phyloP scores from a whole-genome alignment of 2,329 filamentous ascomycete species.

The Conoideocrella luteorostrata region DNA sequence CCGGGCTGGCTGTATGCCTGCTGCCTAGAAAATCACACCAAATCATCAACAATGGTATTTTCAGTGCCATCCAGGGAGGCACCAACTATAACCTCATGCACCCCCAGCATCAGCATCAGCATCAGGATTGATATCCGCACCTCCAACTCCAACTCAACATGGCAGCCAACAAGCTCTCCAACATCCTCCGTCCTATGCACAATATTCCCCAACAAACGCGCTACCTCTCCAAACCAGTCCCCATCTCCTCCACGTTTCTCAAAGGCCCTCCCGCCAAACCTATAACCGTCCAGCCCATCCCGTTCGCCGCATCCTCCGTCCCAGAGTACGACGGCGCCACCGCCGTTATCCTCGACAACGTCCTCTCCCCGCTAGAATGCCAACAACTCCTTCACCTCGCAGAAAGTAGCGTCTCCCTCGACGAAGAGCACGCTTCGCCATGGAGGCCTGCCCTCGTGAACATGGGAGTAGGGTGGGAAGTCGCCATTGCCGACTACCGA shows the following conservation, averaged over 20 bases:
- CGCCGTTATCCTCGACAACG: conserved; percentile 55
- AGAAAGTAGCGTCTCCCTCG: conserved; percentile 39
- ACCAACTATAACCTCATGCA: no score
- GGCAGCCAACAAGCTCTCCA: neutral
- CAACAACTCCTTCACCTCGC: conserved; percentile 42
- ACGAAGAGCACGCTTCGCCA: conserved; percentile 19
- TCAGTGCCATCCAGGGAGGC: no score
- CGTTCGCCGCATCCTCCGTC: conserved; percentile 44
- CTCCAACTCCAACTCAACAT: no score
- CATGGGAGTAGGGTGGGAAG: conserved; percentile 54
- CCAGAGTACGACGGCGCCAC: conserved; percentile 45
- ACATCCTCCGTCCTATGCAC: neutral
- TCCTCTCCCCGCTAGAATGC: conserved; percentile 54
- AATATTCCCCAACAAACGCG: neutral
- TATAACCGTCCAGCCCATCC: conserved; percentile 35
- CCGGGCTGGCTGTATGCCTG: no score
- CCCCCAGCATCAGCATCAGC: no score
- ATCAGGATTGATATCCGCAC: no score
- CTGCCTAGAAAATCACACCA: no score
- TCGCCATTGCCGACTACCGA: conserved; percentile 46
- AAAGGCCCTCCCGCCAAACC: conserved; percentile 28
- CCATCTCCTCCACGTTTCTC: conserved; percentile 40
- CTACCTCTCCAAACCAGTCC: conserved; percentile 27
- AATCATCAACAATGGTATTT: no score
- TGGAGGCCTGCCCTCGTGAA: conserved; percentile 69